Base-by-base conservation (phyloP, 495 filamentous ascomycete genomes). In the Trichocladium uniseriatum region DNA sequence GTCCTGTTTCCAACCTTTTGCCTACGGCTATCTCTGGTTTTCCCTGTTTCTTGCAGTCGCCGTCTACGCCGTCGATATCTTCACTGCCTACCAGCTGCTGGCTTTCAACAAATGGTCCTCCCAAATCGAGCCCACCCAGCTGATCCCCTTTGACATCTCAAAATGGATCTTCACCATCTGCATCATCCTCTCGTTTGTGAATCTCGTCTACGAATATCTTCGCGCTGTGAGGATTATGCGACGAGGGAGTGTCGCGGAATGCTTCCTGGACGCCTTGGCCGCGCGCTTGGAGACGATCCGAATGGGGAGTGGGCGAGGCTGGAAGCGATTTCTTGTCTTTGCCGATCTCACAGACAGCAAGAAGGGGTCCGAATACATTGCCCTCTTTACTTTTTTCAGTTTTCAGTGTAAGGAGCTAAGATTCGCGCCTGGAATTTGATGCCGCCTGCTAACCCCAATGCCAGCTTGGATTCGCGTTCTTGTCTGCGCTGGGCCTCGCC, bases 91-190 rank as follows among this genome's bases (percentile, higher is more conserved):
- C 67, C 94, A 91, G 52, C 77, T 98, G 10, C 74, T 98, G 18
- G 86, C 79, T 42, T 95, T 94, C 73, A 74, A 80, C 45, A 74
- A 70, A 24, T 87, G 81, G 81, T 77, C 80, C 8, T 78, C 79
- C 7, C 45, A 63, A 15, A 65, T 75, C 41, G 57, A 62, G 35
- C 66, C 64, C 14, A 65, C 63, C 1, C 65, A 67, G 51, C 48
- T 72, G 11, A 69, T 86, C 63, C 69, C 73, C 9, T 83, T 95
- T 59, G 75, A 79, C 3, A 84, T 70, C 54, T 77, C 54, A 8
- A 89, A 87, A 69, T 94, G 89, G 86, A 85, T 98, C 56, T 98
- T 95, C 63, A 81, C 83, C 21, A 77, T 75, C 34, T 94, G 89
- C 58, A 98, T 98, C 56, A 80, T 95, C 49, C 66, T 89, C 27